Evolutionary conservation across 768 basidiomycete species (phyloP).

Genomic region (Leccinum pellstonianum): DNA sequence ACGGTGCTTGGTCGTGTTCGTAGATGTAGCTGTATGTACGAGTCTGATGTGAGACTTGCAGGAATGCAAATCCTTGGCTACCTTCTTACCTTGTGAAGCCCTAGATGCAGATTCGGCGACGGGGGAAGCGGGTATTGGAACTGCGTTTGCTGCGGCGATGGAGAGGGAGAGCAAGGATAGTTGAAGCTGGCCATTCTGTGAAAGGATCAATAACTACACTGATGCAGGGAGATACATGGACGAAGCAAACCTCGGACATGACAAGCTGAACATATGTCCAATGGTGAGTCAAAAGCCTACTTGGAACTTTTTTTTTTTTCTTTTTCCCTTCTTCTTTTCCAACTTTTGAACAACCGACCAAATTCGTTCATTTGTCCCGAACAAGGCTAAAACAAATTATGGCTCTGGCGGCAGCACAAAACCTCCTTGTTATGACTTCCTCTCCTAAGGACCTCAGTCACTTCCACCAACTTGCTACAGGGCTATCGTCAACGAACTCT

Average conservation of each 20-base stretch:
- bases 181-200: slow-evolving; percentile 14
- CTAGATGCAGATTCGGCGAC: slow-evolving; percentile 21
- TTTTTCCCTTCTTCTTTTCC: neutral
- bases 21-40: slow-evolving; percentile 16
- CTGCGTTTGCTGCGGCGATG: slow-evolving; percentile 52
- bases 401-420: neutral
- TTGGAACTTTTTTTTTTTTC: neutral
- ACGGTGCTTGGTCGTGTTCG: slow-evolving; percentile 55
- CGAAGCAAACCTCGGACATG: slow-evolving; percentile 25
- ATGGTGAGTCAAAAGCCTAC: neutral
- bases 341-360: slow-evolving; percentile 23
- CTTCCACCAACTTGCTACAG: neutral
- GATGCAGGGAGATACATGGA: too few relatives aligned
- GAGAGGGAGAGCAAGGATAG: slow-evolving; percentile 68
- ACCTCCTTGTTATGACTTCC: neutral
- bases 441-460: neutral
- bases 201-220: neutral
- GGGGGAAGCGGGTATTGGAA: slow-evolving; percentile 42
- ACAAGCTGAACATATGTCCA: slow-evolving; percentile 13
- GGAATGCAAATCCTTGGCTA: neutral
- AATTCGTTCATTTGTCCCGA: slow-evolving; percentile 23
- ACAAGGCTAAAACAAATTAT: neutral
- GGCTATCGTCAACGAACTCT: neutral
- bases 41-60: slow-evolving; percentile 2
- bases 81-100: slow-evolving; percentile 18